Evolutionary conservation across 1,139 yeast genomes (phyloP).

Genomic region (Hanseniaspora uvarum): DNA sequence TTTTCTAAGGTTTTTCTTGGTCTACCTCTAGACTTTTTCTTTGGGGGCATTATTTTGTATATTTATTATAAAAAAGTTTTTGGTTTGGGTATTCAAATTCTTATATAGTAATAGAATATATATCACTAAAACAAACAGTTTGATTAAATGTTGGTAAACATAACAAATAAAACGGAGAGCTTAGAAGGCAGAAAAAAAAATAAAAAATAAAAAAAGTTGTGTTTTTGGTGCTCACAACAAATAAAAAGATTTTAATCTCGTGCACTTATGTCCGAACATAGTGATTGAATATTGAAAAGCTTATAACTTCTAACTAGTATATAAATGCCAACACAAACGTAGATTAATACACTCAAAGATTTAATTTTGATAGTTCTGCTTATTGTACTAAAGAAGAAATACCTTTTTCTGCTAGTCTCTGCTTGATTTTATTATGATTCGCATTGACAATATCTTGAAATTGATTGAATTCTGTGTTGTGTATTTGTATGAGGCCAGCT

Average conservation of each 20-base stretch:
- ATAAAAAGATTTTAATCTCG: background rate
- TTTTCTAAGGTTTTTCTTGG: slow-evolving; percentile 1
- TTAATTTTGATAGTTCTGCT: background rate
- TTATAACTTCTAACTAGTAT: background rate
- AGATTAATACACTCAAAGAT: background rate
- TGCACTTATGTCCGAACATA: background rate
- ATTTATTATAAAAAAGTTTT: background rate
- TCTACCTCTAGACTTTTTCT: slow-evolving; percentile 23
- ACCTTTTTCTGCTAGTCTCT: background rate
- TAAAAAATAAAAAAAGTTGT: background rate
- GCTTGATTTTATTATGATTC: background rate
- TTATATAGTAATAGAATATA: too few species aligned
- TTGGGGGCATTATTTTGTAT: slow-evolving; percentile 24
- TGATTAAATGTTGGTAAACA: background rate
- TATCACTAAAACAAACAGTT: background rate
- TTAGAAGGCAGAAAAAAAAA: background rate
- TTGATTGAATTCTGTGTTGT: slow-evolving; percentile 7
- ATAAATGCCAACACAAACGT: background rate
- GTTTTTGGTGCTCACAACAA: background rate
- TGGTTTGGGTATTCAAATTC: background rate
- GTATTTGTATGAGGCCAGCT: slow-evolving; percentile 2
- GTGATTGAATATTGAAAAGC: background rate
- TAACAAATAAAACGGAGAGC: background rate
- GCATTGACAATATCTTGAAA: slow-evolving; percentile 2
- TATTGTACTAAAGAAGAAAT: background rate